phyloP scores from a whole-genome alignment of 305 asterid genomes.

The Solanum hybrid region DNA sequence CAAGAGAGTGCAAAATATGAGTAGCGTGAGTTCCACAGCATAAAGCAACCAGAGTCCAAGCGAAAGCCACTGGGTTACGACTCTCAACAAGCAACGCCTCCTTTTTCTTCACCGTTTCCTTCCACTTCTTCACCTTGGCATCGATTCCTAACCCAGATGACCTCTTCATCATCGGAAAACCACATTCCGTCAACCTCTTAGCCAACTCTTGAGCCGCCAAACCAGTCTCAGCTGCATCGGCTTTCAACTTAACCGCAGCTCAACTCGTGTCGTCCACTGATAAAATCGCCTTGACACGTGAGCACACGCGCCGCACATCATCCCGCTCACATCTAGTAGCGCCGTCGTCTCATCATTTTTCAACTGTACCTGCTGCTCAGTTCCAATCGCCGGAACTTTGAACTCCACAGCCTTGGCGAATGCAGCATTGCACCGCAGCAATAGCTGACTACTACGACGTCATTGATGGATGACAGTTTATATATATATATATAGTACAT shows the following conservation, averaged over 20 bases:
- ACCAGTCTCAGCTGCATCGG: conserved; percentile 17
- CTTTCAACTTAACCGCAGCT: conserved; percentile 80
- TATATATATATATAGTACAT: not conserved
- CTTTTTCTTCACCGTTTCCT: conserved; percentile 72
- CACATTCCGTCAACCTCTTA: conserved; percentile 56
- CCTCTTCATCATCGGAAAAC: conserved; percentile 77
- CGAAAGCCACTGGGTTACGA: conserved; percentile 68
- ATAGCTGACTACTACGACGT: not conserved
- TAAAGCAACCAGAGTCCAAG: conserved; percentile 92
- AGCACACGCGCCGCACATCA: conserved; percentile 99
- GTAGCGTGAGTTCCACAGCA: conserved; percentile 92
- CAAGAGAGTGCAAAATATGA: conserved; percentile 78
- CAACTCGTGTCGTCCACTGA: conserved; percentile 66
- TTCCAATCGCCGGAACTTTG: conserved; percentile 12
- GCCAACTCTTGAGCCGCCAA: conserved; percentile 59
- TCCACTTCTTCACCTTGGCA: conserved; percentile 88
- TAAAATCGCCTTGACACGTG: conserved; percentile 76
- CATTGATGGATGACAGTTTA: not conserved
- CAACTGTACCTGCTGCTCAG: conserved; percentile 14
- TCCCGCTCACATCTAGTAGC: conserved; percentile 75
- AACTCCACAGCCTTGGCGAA: conserved; percentile 49
- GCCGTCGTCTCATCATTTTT: conserved; percentile 31
- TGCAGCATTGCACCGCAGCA: conserved; percentile 2
- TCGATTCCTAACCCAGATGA: conserved; percentile 69
- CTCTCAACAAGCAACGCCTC: conserved; percentile 68